A percentile compares a stretch with the other conserved stretches of the same genome.
Evolutionary conservation across 805 yeast genomes (phyloP).

Genomic region (Candida succiphila): DNA sequence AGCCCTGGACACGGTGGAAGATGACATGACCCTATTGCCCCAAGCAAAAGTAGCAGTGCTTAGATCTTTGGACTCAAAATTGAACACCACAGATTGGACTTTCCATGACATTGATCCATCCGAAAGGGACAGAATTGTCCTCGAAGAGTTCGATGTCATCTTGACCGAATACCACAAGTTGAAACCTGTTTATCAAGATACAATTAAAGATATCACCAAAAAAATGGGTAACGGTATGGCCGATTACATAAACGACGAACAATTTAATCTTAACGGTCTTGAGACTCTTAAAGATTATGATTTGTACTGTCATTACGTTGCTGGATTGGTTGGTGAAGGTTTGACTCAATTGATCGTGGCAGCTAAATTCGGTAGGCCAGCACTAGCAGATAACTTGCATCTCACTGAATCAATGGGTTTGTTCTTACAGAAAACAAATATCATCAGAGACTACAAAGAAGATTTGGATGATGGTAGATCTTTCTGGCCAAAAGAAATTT

Average conservation of each 20-base stretch:
- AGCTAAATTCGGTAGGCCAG: constrained; percentile 58
- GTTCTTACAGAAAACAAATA: constrained; percentile 91
- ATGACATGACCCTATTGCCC: constrained; percentile 81
- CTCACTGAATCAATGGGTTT: constrained; percentile 85
- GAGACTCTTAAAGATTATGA: constrained; percentile 74
- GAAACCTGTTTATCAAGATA: constrained; percentile 66
- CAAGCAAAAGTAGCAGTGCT: constrained; percentile 65
- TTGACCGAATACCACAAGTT: constrained; percentile 64
- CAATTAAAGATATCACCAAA: constrained; percentile 65
- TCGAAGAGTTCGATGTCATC: constrained; percentile 68
- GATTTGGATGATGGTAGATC: constrained; percentile 87
- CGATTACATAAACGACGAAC: constrained; percentile 69
- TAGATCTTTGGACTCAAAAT: constrained; percentile 54
- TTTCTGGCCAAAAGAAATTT: constrained; percentile 93
- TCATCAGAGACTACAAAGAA: constrained; percentile 90
- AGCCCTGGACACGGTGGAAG: constrained; percentile 93
- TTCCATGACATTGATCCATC: constrained; percentile 64
- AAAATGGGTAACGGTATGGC: constrained; percentile 99
- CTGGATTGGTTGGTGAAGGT: constrained; percentile 97
- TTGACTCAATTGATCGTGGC: constrained; percentile 71
- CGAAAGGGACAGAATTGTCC: constrained; percentile 74
- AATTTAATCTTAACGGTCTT: constrained; percentile 73
- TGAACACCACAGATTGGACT: constrained; percentile 66
- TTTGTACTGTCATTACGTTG: constrained; percentile 91
- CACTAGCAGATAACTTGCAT: constrained; percentile 41